Evolutionary conservation across 441 rosid genomes (phyloP).

Genomic region (Populus hybrid): DNA sequence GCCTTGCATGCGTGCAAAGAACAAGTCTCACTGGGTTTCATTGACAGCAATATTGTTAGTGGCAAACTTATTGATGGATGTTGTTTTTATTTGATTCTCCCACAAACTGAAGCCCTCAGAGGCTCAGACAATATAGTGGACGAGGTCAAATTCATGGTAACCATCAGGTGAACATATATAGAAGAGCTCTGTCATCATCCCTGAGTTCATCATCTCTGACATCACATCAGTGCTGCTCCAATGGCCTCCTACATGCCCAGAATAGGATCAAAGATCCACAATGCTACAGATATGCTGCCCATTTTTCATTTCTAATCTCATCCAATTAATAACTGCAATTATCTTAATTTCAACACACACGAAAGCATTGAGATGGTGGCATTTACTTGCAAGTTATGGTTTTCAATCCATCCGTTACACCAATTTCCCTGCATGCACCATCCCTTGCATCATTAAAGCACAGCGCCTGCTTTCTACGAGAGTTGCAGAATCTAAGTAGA

Average conservation of each 20-base stretch:
- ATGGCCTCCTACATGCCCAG: neutral
- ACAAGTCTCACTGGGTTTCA: neutral
- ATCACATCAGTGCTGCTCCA: neutral
- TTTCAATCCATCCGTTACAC: neutral
- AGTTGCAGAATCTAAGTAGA: neutral
- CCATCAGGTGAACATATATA: slow-evolving; percentile 5
- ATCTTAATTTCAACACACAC: neutral
- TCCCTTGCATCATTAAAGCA: slow-evolving; percentile 1
- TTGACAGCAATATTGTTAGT: neutral
- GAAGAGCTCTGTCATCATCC: neutral
- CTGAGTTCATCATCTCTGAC: no score
- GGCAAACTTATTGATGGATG: neutral
- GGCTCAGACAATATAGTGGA: slow-evolving; percentile 5
- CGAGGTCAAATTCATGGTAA: neutral
- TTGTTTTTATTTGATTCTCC: neutral
- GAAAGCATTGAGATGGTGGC: neutral
- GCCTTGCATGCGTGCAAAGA: slow-evolving; percentile 1
- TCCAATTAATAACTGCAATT: neutral
- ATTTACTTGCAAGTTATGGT: slow-evolving; percentile 15
- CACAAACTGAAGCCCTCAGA: neutral
- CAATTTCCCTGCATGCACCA: neutral
- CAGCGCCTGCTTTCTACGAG: neutral
- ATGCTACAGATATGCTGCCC: neutral
- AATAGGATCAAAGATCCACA: neutral
- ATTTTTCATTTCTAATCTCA: neutral